phyloP scores from a whole-genome alignment of 805 yeast species.

The Barnettozyma botsteinii region DNA sequence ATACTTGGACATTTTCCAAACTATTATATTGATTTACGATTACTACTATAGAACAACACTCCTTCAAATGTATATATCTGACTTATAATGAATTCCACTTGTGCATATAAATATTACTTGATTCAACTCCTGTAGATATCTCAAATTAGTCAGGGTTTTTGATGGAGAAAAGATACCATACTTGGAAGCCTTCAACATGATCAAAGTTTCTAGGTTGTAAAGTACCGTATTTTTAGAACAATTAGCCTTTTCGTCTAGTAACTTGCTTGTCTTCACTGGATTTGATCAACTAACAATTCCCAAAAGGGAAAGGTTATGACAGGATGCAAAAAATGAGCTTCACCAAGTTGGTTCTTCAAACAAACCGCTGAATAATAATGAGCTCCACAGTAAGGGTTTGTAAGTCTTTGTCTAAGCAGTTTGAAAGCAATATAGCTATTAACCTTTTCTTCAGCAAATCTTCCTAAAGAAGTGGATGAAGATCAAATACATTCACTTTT shows the following conservation, averaged over 20 bases:
- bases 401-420: background rate
- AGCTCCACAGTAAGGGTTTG: slow-evolving; percentile 9
- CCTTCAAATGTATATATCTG: background rate
- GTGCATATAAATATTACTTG: no score
- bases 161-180: no score
- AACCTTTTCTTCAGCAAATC: slow-evolving; percentile 9
- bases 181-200: no score
- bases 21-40: no score
- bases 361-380: no score
- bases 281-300: background rate
- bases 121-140: no score
- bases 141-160: no score
- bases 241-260: background rate
- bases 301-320: background rate
- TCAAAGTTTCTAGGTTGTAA: no score
- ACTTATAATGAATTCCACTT: no score
- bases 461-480: slow-evolving; percentile 12
- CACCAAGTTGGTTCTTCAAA: background rate
- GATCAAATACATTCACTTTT: slow-evolving; percentile 16
- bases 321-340: background rate
- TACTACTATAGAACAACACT: no score
- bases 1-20: background rate
- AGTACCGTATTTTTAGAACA: background rate
- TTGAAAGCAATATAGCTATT: background rate
- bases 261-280: background rate